These are phyloP conservation scores for Populus deltoides DNA, from an alignment of 345 rosid genomes.

Conservation along the genomic window DNA sequence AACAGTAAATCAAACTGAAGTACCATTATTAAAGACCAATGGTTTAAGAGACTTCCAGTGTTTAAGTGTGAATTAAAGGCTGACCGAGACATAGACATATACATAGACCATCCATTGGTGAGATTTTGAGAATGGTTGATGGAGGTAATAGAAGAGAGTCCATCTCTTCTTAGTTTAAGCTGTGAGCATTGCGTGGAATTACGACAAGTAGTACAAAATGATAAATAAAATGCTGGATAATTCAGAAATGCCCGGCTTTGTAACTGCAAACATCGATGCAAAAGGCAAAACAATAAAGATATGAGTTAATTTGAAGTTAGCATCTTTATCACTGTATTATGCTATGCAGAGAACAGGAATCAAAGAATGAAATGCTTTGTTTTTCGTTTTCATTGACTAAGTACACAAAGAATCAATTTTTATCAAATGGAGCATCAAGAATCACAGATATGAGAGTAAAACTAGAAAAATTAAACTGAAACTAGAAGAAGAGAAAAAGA, in stretches of 20 bases:
- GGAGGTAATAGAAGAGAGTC: conserved; percentile 17
- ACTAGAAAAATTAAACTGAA: neutral
- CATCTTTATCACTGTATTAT: neutral
- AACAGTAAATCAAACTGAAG: neutral
- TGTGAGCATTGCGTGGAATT: conserved; percentile 27
- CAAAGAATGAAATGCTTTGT: neutral
- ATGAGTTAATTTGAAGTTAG: neutral
- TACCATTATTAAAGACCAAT: conserved; percentile 19
- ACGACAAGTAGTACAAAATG: conserved; percentile 19
- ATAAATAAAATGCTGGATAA: conserved; percentile 21
- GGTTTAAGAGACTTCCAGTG: conserved; percentile 25
- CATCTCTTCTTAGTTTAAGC: conserved; percentile 26
- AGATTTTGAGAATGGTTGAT: conserved; percentile 3
- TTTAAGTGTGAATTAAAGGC: conserved; percentile 19
- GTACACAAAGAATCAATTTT: neutral
- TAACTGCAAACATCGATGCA: conserved; percentile 29
- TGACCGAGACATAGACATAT: conserved; percentile 13
- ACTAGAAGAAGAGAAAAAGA: neutral
- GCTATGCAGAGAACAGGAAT: neutral
- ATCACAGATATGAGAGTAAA: neutral
- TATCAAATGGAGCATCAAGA: neutral
- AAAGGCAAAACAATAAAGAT: neutral
- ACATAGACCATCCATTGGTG: neutral
- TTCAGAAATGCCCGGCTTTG: conserved; percentile 36
- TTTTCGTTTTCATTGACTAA: neutral